Percentiles rank a stretch among this genome's conserved stretches.
Conservation (phyloP, 179 eudicot genomes). For the Heliamphora ciliata region DNA sequence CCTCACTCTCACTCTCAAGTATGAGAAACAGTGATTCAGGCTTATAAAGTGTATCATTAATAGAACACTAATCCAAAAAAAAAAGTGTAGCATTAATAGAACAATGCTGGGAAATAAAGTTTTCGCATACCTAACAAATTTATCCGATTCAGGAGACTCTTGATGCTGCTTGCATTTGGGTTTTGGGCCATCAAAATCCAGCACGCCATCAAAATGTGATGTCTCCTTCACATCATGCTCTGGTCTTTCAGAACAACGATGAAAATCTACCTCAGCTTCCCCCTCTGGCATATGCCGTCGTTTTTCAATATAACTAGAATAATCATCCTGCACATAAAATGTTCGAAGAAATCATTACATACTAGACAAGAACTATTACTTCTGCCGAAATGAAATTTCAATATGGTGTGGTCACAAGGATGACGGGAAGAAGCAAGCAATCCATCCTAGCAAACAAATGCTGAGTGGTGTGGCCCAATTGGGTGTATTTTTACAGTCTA, state of each 20-base stretch:
- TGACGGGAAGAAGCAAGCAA: slow-evolving; percentile 4
- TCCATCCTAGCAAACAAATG: background rate
- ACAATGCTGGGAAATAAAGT: background rate
- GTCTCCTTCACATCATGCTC: background rate
- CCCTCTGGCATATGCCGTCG: background rate
- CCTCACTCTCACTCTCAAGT: background rate
- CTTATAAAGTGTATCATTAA: background rate
- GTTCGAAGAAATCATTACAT: background rate
- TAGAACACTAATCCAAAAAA: too few species aligned
- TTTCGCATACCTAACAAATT: background rate
- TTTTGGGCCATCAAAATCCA: background rate
- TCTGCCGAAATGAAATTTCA: background rate
- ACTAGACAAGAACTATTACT: background rate
- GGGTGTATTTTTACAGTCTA: background rate
- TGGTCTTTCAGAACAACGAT: background rate
- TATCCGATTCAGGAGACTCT: slow-evolving; percentile 7
- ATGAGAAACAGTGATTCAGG: background rate
- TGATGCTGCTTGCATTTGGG: slow-evolving; percentile 1
- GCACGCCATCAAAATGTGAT: background rate
- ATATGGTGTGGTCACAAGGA: background rate
- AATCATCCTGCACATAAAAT: slow-evolving; percentile 12
- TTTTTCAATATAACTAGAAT: background rate
- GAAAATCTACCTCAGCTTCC: background rate
- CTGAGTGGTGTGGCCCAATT: background rate
- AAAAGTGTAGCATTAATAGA: too few species aligned